Evolutionary conservation across 805 yeast species (phyloP), one percentile per base, ranked within the genome.

Genomic region (Spathaspora gorwiae): DNA sequence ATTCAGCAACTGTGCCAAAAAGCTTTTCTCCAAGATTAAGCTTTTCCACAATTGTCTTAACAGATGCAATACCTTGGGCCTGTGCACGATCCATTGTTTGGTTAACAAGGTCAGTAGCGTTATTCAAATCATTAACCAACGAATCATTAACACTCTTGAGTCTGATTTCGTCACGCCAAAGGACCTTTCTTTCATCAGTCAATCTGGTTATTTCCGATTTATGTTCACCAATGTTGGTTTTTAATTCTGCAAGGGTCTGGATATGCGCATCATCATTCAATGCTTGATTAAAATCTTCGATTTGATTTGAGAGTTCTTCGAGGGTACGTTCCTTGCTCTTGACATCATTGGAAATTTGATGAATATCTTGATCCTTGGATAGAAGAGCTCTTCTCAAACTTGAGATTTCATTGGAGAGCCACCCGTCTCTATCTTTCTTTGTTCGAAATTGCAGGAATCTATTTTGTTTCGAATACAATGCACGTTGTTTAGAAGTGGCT

Each of bases 1-100:
- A 69, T 51, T 90, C 96, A 35, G 95, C 94, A 13, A 94, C 63
- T 0, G 95, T 83, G 0, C 99, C 99, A 63, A 78, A 82, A 8
- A 89, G 95, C 3, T 59, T 56, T 26, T 72, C 75, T 1, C 65
- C 64, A 33, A 92, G 61, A 7, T 80, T 81, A 39, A 90, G 65
- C 44, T 75, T 74, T 31, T 71, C 65, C 0, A 85, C 72, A 29
- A 90, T 83, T n/a, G 76, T 67, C 40, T 76, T 77, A 1, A 90
- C 87, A 3, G 87, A 79, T 14, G 75, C 75, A 12, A 92, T 66
- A 10, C 97, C 97, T 38, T 72, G 64, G 1, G 84, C 77, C 51
- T 83, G 79, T 6, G 80, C 72, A 47, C 90, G 73, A 59, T 82
- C 88, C 87, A 88, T 86, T 0, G 90, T 84, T 51, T 81, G 87